phyloP scores from a whole-genome alignment of 495 filamentous ascomycete species.

The Paragyromitra xinjiangensis region DNA sequence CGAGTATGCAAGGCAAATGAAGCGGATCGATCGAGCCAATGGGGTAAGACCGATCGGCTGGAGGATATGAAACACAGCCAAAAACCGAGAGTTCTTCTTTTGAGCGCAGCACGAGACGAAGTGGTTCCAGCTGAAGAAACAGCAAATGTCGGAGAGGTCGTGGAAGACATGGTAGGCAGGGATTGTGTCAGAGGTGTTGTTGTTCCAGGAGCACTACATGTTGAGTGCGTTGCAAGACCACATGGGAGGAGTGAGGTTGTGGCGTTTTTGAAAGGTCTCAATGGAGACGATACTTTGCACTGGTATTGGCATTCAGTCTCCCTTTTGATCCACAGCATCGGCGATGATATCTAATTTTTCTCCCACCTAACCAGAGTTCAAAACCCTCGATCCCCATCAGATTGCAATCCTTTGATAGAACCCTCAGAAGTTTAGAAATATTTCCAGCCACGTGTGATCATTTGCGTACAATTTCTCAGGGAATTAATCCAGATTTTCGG shows the following conservation, averaged over 20 bases:
- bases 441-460: too few species aligned
- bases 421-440: too few species aligned
- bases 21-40: not conserved
- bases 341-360: too few species aligned
- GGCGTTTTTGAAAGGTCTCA: slow-evolving; percentile 26
- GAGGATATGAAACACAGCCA: not conserved
- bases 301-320: not conserved
- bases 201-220: slow-evolving; percentile 66
- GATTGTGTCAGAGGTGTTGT: slow-evolving; percentile 26
- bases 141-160: slow-evolving; percentile 56
- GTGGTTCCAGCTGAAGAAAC: slow-evolving; percentile 70
- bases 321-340: too few species aligned
- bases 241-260: slow-evolving; percentile 62
- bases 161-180: slow-evolving; percentile 58
- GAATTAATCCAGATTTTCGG: too few species aligned
- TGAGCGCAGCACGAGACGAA: slow-evolving; percentile 74
- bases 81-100: slow-evolving; percentile 63
- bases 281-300: not conserved
- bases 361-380: too few species aligned
- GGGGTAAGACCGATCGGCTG: not conserved
- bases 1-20: slow-evolving; percentile 19
- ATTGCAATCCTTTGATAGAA: too few species aligned
- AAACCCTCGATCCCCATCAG: too few species aligned
- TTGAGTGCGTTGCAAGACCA: slow-evolving; percentile 60
- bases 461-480: too few species aligned